Evolutionary conservation across 2,329 filamentous ascomycete species (phyloP), one percentile per base, ranked within the genome.

Genomic region (Fusarium citri): DNA sequence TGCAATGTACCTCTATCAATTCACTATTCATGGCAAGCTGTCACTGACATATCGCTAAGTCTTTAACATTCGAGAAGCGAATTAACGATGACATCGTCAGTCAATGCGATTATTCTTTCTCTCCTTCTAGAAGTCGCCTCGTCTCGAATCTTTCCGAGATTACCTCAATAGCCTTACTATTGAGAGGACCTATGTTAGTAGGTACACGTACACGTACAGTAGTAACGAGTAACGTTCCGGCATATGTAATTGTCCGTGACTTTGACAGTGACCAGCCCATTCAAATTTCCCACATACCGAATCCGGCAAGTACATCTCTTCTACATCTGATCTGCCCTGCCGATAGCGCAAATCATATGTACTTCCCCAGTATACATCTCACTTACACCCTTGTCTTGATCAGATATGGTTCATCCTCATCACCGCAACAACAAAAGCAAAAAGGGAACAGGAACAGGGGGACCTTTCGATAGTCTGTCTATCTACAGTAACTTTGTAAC

Each of bases 361-460:
- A 71, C 47, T 43, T 45, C 18, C 4, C 20, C 25, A 43, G 67
- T 70, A 68, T 54, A 37, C 34, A 37, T 55, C 37, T 51, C 59
- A 70, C 68, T 70, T 65, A 71, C 53, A 69, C 49, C 64, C 37
- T 55, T 55, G 66, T 45, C 42, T 31, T 59, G 64, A 64, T 67
- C 56, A 53, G 56, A 66, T 61, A 40, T 40, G 22, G 47, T 37
- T 45, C 26, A 31, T 64, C 20, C 25, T 23, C 61, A 64, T 65
- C 66, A 71, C 68, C 68, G 59, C 51, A 70, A 60, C 68, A 71
- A 70, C 68, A 71, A 51, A 53, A 53, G 51, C 57, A 62, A 25
- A 51, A 23, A 58, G n/a, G 20, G 16, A 48, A 48, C 18, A 30
- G 12, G 22, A 37, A 50, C 54, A 56, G 30, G 54, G 54, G 54